Percentiles rank a stretch among this genome's conserved stretches.
Evolutionary conservation across 2,329 filamentous ascomycete genomes (phyloP).

Genomic region (Trichoderma arundinaceum): DNA sequence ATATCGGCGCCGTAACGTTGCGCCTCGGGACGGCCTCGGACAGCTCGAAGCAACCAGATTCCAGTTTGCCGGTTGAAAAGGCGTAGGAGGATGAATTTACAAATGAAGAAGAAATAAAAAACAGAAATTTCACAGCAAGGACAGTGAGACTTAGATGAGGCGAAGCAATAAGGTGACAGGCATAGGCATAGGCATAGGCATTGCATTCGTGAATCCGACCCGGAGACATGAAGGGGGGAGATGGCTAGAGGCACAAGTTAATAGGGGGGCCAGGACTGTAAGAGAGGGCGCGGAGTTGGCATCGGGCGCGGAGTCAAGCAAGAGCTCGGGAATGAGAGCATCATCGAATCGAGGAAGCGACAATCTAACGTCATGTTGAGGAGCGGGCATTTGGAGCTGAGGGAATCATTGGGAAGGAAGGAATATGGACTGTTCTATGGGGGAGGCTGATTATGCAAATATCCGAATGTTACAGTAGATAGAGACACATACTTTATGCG

Average conservation of each 20-base stretch:
- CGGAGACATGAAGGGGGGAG: not conserved
- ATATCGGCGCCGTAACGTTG: slow-evolving; percentile 91
- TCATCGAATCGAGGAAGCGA: slow-evolving; percentile 17
- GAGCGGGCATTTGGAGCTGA: slow-evolving; percentile 23
- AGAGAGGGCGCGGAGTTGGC: not conserved
- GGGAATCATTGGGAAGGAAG: slow-evolving; percentile 12
- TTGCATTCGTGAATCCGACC: not conserved
- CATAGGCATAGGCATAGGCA: not conserved
- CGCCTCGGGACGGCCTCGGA: slow-evolving; percentile 89
- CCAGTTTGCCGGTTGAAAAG: slow-evolving; percentile 65
- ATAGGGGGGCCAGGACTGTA: not conserved
- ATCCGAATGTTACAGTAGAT: slow-evolving; percentile 29
- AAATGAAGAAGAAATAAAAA: not conserved
- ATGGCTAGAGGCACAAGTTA: not conserved
- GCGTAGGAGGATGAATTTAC: not conserved
- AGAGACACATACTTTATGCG: slow-evolving; percentile 25
- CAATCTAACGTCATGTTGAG: slow-evolving; percentile 22
- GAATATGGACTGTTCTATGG: slow-evolving; percentile 11
- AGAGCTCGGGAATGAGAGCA: not conserved
- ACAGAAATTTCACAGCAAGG: slow-evolving; percentile 4
- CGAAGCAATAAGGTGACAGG: not conserved
- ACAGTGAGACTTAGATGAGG: not conserved
- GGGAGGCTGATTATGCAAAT: slow-evolving; percentile 24
- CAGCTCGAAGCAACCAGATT: slow-evolving; percentile 86
- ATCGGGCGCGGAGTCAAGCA: slow-evolving; percentile 29